A percentile compares a stretch with the other conserved stretches of the same genome.
phyloP scores from a whole-genome alignment of 208 protist species.

The Trichomonas vaginalis region DNA sequence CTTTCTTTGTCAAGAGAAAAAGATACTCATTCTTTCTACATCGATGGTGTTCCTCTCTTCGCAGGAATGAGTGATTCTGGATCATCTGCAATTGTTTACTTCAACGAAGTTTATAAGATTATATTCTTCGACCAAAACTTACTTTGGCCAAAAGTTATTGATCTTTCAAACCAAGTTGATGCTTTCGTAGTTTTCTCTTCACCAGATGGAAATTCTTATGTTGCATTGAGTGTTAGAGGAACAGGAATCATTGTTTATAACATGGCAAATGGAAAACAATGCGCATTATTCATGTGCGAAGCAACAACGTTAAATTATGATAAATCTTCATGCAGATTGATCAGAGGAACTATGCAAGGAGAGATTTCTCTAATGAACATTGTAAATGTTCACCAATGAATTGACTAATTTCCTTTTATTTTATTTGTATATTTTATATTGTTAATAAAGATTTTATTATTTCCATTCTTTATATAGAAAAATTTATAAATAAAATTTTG shows the following conservation, averaged over 20 bases:
- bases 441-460: no score
- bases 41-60: background rate
- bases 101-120: background rate
- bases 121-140: background rate
- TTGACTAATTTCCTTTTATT: no score
- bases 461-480: no score
- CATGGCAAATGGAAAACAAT: background rate
- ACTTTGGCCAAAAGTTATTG: background rate
- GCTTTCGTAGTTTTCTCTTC: background rate
- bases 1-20: background rate
- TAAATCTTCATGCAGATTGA: background rate
- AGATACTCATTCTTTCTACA: background rate
- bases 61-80: background rate
- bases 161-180: background rate
- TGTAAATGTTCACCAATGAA: no score
- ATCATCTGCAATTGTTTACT: background rate
- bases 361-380: background rate
- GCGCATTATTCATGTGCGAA: background rate
- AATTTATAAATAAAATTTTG: no score
- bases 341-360: background rate
- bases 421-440: no score
- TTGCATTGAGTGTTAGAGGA: background rate
- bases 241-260: background rate
- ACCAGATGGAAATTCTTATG: background rate
- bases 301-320: background rate